Evolutionary conservation across 768 basidiomycete genomes (phyloP), one percentile per base, ranked within the genome.

Genomic region (Boletus vinaceobasis): DNA sequence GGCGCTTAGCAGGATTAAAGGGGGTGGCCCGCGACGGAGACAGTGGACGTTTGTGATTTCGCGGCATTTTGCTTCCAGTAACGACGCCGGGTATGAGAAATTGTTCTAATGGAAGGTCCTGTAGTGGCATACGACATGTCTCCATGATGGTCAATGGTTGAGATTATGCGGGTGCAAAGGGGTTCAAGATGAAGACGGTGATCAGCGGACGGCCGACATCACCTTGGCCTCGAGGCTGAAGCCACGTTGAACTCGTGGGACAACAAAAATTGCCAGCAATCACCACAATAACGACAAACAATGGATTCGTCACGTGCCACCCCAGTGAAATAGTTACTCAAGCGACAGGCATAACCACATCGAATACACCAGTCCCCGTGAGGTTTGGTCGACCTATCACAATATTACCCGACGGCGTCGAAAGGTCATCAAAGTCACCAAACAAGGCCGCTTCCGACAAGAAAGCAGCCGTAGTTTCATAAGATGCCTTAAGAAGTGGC

Each of bases 341-440:
- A 19, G 38, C 31, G 27, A 66, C 43, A 29, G 78, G 77, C 81
- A 85, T 83, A 53, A 91, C 81, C 38, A 98, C 82, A 68, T 93
- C 95, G 63, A 98, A 99, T 33, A 85, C 84, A 5, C 95, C 97
- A 23, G 96, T 98, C n/a, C 96, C 96, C n/a, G 87, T 92, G 48
- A 78, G 74, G 66, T 83, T 90, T 9, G 93, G 91, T 58, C 87
- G 80, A 40, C 96, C 96, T 55, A 97, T 62, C 32, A 98, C 95
- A 69, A 99, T 88, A 67, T 86, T 92, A 1, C 93, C 89, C 5
- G 94, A 94, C 3, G 96, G 96, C 21, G 88, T 88, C 19, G 84
- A 82, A 60, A 98, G 77, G 65, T 94, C 88, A 69, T 98, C 96
- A 73, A 91, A 98, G 74, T 98, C 97, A 26, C 97, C 97, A 67